These are phyloP conservation scores for Penicillium taxi DNA, from an alignment of 495 filamentous ascomycete species.

Conservation along the genomic window DNA sequence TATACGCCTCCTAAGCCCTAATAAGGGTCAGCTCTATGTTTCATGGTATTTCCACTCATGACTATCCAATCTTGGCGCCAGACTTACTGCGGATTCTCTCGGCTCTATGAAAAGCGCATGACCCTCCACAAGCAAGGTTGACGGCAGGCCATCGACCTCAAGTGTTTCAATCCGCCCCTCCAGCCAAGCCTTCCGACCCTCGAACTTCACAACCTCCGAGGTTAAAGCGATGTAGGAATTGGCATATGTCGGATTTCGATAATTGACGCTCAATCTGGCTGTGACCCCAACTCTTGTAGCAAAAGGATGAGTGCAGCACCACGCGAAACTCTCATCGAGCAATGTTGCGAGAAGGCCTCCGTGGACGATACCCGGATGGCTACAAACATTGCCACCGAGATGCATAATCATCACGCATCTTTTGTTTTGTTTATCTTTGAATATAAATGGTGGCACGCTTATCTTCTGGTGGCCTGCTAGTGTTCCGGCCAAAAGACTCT, in stretches of 20 bases:
- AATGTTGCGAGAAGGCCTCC: slow-evolving; percentile 82
- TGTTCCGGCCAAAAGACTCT: slow-evolving; percentile 72
- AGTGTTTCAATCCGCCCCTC: slow-evolving; percentile 78
- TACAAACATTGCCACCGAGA: slow-evolving; percentile 69
- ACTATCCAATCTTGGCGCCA: too few species aligned
- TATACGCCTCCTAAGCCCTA: too few species aligned
- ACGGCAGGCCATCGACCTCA: slow-evolving; percentile 47
- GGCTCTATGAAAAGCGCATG: slow-evolving; percentile 81
- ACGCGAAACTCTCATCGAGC: slow-evolving; percentile 76
- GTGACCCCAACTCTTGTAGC: slow-evolving; percentile 82
- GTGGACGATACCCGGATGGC: slow-evolving; percentile 81
- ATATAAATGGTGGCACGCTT: slow-evolving; percentile 69
- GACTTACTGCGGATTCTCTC: slow-evolving; percentile 59
- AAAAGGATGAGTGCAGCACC: slow-evolving; percentile 77
- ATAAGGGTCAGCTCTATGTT: too few species aligned
- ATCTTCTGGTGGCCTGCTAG: slow-evolving; percentile 67
- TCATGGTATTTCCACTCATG: too few species aligned
- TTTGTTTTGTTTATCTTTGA: slow-evolving; percentile 61
- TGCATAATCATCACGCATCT: slow-evolving; percentile 62
- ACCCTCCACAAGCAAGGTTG: slow-evolving; percentile 60
- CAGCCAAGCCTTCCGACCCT: slow-evolving; percentile 91
- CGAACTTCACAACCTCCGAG: slow-evolving; percentile 69
- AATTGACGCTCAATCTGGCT: slow-evolving; percentile 80
- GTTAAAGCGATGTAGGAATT: slow-evolving; percentile 64
- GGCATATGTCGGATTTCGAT: slow-evolving; percentile 64